A percentile compares a stretch with the other conserved stretches of the same genome.
These are phyloP conservation scores for Hypoxylon sp. DNA, from an alignment of 2,329 filamentous ascomycete genomes.

Conservation along the genomic window DNA sequence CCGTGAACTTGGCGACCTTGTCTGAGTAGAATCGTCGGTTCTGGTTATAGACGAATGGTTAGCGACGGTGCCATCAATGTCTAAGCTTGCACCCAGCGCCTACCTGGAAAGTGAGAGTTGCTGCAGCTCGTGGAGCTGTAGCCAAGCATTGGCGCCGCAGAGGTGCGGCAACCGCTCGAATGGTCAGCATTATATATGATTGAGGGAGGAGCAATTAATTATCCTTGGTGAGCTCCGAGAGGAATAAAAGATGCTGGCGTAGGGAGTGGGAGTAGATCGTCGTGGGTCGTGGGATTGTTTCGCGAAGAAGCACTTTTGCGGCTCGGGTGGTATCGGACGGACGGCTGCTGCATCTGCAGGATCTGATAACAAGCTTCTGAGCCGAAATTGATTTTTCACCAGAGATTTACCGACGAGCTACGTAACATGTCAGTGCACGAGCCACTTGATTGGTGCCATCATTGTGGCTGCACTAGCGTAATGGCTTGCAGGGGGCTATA, in stretches of 20 bases:
- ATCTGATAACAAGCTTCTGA: constrained; percentile 47
- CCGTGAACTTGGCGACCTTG: constrained; percentile 91
- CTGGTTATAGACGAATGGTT: constrained; percentile 53
- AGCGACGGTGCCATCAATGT: constrained; percentile 42
- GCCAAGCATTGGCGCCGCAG: constrained; percentile 83
- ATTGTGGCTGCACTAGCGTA: constrained; percentile 12
- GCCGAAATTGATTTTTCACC: constrained; percentile 36
- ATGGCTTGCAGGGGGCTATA: constrained; percentile 7
- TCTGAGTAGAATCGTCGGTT: constrained; percentile 72
- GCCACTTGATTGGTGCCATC: constrained; percentile 10
- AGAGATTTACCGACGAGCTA: constrained; percentile 39
- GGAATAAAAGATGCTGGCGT: constrained; percentile 34
- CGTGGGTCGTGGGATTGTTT: constrained; percentile 39
- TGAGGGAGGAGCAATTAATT: constrained; percentile 23
- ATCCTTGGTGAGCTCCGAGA: constrained; percentile 24
- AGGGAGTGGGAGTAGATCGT: constrained; percentile 31
- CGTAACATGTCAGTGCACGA: constrained; percentile 23
- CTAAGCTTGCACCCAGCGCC: constrained; percentile 47
- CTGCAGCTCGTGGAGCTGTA: constrained; percentile 70
- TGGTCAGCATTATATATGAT: constrained; percentile 79
- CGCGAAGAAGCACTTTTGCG: constrained; percentile 41
- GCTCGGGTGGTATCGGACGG: constrained; percentile 51
- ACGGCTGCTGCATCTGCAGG: constrained; percentile 43
- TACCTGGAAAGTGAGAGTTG: constrained; percentile 69
- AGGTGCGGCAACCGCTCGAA: constrained; percentile 81